Base-by-base conservation (phyloP, 2,329 filamentous ascomycete genomes). In the Macroventuria anomochaeta region DNA sequence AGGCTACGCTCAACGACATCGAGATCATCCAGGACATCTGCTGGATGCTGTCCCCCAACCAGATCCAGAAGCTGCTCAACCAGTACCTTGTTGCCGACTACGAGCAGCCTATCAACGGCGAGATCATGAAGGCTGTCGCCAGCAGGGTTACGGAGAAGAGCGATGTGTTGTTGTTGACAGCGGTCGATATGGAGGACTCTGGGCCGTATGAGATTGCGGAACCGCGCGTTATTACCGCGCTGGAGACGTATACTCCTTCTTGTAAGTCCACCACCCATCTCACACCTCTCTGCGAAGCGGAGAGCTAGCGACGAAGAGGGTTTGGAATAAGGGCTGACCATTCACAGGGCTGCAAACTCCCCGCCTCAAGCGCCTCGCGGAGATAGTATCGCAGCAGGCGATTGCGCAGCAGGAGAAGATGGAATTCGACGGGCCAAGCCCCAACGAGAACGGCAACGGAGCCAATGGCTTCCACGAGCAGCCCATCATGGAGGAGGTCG, bases 21-120 rank as follows among this genome's bases (percentile, higher is more conserved):
- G 95, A 99, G 79, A 99, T 99, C 69, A 99, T 99, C 70, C 95
- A 99, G 80, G 95, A 99, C 75, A 99, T 99, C 68, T 99, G 95
- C 84, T 97, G 93, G 93, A 97, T 97, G 93, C 85, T 99, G 46
- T 97, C 93, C 1, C 95, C 95, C 46, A 97, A 97, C 78, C 95
- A 99, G 77, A 99, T 99, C 60, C 95, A 99, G 77, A 99, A 99
- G 80, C 85, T 99, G 28, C 83, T 99, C 63, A 99, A 99, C 78
- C 95, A 99, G 77, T 99, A 99, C 74, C 85, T 99, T 41, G 93
- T 99, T 52, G 95, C 95, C 55, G 95, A 99, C 77, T 99, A 99
- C 76, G 95, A 99, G 78, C 95, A 97, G 78, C 95, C 95, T 31
- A 99, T 99, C 77, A 97, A 99, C 70, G 95, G 93, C 72, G 95